phyloP scores from a whole-genome alignment of 2,329 filamentous ascomycete species.

The Thielaviopsis punctulata region DNA sequence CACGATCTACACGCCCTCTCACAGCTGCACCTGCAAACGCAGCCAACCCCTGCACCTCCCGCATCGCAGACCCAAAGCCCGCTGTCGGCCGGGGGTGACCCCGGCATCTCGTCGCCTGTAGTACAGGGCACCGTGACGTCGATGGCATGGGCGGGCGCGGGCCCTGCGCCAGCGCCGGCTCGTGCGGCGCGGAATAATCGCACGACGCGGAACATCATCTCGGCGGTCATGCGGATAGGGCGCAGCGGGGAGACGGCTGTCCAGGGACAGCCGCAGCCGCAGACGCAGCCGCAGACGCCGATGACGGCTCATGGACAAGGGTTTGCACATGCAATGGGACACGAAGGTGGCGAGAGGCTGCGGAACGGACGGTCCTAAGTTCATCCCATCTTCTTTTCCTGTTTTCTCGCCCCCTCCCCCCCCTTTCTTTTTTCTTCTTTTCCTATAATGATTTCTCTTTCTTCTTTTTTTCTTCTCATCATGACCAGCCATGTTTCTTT shows the following conservation, averaged over 20 bases:
- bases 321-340: too few relatives aligned
- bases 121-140: neutral
- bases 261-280: neutral
- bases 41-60: neutral
- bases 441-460: neutral
- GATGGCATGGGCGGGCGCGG: neutral
- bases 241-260: constrained; percentile 25
- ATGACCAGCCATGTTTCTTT: neutral
- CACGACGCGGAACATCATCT: constrained; percentile 25
- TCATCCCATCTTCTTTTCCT: too few relatives aligned
- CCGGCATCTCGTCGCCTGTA: constrained; percentile 5
- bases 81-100: neutral
- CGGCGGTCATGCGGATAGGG: constrained; percentile 28
- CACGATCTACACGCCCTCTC: constrained; percentile 7
- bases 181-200: constrained; percentile 19
- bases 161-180: neutral
- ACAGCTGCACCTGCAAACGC: constrained; percentile 6
- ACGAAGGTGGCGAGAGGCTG: too few relatives aligned
- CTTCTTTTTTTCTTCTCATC: constrained; percentile 2
- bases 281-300: neutral
- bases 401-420: neutral
- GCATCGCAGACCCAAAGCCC: neutral
- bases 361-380: constrained; percentile 15
- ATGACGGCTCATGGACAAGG: too few relatives aligned
- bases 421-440: constrained; percentile 8